Percentiles rank a stretch among this genome's conserved stretches.
Evolutionary conservation across 192 early-diverging fungal genomes (phyloP).

Genomic region (Podila epigama): DNA sequence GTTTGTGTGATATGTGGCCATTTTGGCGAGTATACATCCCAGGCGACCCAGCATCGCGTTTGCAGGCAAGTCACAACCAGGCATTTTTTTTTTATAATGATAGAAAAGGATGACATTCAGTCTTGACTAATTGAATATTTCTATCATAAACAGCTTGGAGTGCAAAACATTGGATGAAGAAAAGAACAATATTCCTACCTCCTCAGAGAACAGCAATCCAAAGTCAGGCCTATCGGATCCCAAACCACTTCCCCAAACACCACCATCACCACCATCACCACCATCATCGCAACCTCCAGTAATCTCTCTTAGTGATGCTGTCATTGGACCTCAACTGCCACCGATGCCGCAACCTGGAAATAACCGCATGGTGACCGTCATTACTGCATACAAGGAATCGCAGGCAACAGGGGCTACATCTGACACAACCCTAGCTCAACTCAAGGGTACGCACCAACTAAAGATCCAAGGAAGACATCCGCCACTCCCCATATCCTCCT

Average conservation of each 20-base stretch:
- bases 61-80: slow-evolving; percentile 37
- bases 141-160: neutral
- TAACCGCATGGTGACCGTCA: slow-evolving; percentile 25
- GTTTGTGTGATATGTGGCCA: slow-evolving; percentile 51
- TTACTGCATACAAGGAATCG: slow-evolving; percentile 51
- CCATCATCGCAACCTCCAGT: neutral
- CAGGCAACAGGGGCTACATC: slow-evolving; percentile 7
- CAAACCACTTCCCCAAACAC: too few relatives aligned
- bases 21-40: slow-evolving; percentile 56
- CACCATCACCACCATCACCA: neutral
- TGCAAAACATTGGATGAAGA: neutral
- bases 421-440: neutral
- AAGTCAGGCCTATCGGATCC: neutral
- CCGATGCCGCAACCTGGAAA: slow-evolving; percentile 8
- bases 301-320: neutral
- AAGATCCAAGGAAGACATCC: slow-evolving; percentile 46
- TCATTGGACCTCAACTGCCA: neutral
- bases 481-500: slow-evolving; percentile 52
- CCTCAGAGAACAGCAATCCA: too few relatives aligned
- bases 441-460: slow-evolving; percentile 33
- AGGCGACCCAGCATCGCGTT: slow-evolving; percentile 50
- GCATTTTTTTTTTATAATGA: neutral
- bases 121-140: neutral
- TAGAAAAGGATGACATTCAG: slow-evolving; percentile 4
- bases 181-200: too few relatives aligned